Evolutionary conservation across 2,329 filamentous ascomycete genomes (phyloP).

Genomic region (Aspergillus persii): DNA sequence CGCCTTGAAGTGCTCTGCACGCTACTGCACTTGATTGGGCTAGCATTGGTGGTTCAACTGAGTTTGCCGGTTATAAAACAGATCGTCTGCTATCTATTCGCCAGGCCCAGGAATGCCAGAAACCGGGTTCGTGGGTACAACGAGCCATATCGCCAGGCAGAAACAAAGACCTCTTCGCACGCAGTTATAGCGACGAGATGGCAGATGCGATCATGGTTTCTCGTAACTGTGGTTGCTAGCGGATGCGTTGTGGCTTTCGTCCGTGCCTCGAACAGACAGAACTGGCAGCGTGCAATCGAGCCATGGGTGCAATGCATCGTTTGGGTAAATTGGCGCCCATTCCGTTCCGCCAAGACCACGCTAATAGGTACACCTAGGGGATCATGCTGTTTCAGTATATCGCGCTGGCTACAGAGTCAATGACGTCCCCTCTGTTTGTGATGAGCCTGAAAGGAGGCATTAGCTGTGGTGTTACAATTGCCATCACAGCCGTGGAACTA

Average conservation of each 20-base stretch:
- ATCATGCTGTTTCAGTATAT: neutral
- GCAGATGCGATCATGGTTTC: neutral
- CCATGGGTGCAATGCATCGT: neutral
- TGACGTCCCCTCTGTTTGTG: neutral
- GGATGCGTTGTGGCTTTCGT: neutral
- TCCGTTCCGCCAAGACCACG: neutral
- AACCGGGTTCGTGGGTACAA: neutral
- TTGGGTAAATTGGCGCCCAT: neutral
- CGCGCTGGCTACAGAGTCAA: neutral
- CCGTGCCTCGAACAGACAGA: neutral
- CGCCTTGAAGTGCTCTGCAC: neutral
- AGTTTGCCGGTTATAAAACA: neutral
- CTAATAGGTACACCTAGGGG: neutral
- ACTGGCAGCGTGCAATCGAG: neutral
- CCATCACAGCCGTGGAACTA: neutral
- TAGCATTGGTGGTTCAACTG: neutral
- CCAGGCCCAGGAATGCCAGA: neutral
- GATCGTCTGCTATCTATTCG: neutral
- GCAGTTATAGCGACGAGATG: neutral
- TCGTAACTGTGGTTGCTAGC: neutral
- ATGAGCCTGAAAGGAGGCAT: neutral
- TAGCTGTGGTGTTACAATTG: neutral
- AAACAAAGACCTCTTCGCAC: no score
- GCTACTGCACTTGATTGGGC: neutral
- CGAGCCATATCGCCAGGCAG: neutral